A percentile compares a stretch with the other conserved stretches of the same genome.
Conservation (phyloP, 148 eudicot species). For the Cornus kousa region DNA sequence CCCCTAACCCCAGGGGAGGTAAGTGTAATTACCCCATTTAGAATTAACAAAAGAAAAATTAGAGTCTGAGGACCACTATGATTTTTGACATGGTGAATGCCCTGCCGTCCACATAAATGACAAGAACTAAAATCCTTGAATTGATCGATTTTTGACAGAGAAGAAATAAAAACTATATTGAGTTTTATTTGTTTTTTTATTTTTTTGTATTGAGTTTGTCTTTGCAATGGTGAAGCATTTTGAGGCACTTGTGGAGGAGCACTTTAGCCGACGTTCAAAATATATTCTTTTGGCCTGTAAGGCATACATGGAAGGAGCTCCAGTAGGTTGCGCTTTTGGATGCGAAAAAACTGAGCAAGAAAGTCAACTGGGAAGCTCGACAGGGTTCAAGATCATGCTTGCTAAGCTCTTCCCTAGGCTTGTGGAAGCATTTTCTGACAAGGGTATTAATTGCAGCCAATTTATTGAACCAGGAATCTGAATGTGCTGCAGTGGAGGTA, state of each 20-base stretch:
- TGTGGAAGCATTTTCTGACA: conserved; percentile 66
- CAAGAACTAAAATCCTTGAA: neutral
- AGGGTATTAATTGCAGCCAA: conserved; percentile 58
- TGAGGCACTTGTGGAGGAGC: conserved; percentile 71
- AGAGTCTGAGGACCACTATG: neutral
- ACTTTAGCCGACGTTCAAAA: conserved; percentile 49
- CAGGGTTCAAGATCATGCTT: conserved; percentile 95
- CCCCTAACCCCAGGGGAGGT: too few relatives aligned
- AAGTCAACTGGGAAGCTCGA: conserved; percentile 52
- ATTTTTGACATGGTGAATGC: neutral
- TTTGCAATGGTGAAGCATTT: conserved; percentile 56
- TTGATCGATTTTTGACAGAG: neutral
- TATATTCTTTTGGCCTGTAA: conserved; percentile 68
- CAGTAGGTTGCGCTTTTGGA: conserved; percentile 49
- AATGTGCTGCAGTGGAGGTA: neutral
- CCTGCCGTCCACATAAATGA: neutral
- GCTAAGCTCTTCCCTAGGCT: conserved; percentile 84
- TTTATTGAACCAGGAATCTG: conserved; percentile 23
- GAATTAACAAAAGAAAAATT: neutral
- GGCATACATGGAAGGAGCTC: conserved; percentile 77
- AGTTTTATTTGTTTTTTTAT: too few relatives aligned
- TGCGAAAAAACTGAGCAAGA: conserved; percentile 18
- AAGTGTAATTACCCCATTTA: too few relatives aligned
- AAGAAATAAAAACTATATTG: too few relatives aligned
- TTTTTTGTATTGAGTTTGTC: neutral